Evolutionary conservation across 352 stramenopile genomes (phyloP).

Genomic region (Globisporangium polare): DNA sequence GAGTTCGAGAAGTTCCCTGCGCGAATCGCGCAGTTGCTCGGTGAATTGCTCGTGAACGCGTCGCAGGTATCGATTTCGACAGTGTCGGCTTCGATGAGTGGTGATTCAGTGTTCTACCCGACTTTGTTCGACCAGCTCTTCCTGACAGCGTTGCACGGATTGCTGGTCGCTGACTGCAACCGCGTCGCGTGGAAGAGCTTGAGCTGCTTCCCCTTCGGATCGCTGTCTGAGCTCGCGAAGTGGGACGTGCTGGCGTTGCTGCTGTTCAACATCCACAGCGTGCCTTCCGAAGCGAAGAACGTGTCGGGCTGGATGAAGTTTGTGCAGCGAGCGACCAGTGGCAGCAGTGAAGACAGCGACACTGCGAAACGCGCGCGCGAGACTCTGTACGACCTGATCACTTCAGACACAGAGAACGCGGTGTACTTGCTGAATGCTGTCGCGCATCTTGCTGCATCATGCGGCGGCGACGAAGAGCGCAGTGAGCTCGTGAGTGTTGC

Average conservation of each 20-base stretch:
- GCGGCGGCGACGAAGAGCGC: conserved; percentile 30
- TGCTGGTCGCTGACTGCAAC: conserved; percentile 72
- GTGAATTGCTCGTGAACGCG: conserved; percentile 56
- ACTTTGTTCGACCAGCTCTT: conserved; percentile 86
- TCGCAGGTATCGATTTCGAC: conserved; percentile 47
- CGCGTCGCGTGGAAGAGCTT: conserved; percentile 77
- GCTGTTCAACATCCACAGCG: conserved; percentile 67
- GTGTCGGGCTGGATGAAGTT: conserved; percentile 61
- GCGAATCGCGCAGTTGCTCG: conserved; percentile 64
- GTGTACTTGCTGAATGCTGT: conserved; percentile 72
- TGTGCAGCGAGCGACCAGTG: conserved; percentile 32
- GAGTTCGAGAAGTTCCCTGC: conserved; percentile 81
- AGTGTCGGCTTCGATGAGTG: conserved; percentile 17
- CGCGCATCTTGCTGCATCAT: conserved; percentile 28
- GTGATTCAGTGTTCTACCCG: conserved; percentile 53
- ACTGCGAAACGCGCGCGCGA: conserved; percentile 29
- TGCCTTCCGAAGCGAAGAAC: conserved; percentile 57
- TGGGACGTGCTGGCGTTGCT: conserved; percentile 79
- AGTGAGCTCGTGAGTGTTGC: conserved; percentile 49
- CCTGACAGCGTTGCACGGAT: conserved; percentile 67
- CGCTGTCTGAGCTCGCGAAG: conserved; percentile 67
- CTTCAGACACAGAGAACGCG: conserved; percentile 56
- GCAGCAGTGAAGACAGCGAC: conserved; percentile 23
- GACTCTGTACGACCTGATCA: conserved; percentile 57
- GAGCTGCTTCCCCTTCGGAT: conserved; percentile 60